These are phyloP conservation scores for Vigna unguiculata DNA, from an alignment of 306 rosid species.

Conservation along the genomic window DNA sequence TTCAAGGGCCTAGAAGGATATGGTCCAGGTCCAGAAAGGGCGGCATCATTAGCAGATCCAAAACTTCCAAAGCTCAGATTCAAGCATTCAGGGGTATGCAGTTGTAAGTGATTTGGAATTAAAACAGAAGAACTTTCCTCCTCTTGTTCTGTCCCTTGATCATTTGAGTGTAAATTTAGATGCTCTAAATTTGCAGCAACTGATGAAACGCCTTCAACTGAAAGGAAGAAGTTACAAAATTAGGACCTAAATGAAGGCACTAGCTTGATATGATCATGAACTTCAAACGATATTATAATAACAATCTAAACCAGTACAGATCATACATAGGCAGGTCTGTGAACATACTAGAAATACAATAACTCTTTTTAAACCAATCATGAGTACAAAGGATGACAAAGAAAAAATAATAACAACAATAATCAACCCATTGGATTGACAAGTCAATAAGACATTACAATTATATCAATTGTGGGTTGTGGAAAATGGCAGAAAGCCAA, in stretches of 20 bases:
- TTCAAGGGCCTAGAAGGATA: constrained; percentile 59
- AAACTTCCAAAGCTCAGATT: constrained; percentile 98
- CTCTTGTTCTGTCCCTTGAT: constrained; percentile 64
- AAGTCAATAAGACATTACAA: constrained; percentile 1
- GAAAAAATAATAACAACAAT: neutral
- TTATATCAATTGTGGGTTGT: neutral
- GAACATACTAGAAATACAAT: neutral
- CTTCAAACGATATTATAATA: constrained; percentile 18
- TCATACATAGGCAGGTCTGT: neutral
- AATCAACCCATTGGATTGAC: constrained; percentile 18
- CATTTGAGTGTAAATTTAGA: constrained; percentile 69
- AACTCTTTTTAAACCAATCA: constrained; percentile 1
- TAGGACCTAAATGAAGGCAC: constrained; percentile 3
- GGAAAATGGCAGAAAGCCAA: neutral
- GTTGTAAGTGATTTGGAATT: constrained; percentile 93
- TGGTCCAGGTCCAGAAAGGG: constrained; percentile 58
- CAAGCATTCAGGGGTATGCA: constrained; percentile 92
- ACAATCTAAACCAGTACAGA: constrained; percentile 27
- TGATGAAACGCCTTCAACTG: constrained; percentile 77
- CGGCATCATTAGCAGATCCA: constrained; percentile 67
- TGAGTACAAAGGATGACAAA: neutral
- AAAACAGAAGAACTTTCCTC: constrained; percentile 82
- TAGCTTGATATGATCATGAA: constrained; percentile 8
- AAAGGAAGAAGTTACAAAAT: constrained; percentile 22
- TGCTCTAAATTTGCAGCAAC: constrained; percentile 80